These are phyloP conservation scores for Paecilomyces niveus DNA, from an alignment of 2,329 filamentous ascomycete genomes.

Conservation along the genomic window DNA sequence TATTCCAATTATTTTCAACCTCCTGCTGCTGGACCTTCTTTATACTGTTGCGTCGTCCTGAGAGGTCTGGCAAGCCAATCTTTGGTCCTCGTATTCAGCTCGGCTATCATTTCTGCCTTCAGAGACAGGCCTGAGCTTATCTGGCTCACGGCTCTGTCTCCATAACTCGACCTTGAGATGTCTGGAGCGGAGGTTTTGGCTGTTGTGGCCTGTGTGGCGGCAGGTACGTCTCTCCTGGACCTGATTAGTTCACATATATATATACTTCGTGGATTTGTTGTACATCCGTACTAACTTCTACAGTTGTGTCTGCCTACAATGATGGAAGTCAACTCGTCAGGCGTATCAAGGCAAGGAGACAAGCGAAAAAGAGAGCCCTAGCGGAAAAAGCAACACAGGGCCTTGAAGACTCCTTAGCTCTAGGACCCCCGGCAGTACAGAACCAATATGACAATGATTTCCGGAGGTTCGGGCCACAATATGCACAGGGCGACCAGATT, in stretches of 20 bases:
- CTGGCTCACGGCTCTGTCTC: neutral
- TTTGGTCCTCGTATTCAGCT: neutral
- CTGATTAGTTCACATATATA: neutral
- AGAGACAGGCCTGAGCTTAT: neutral
- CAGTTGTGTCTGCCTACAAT: constrained; percentile 25
- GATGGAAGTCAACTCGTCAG: constrained; percentile 22
- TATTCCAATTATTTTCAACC: neutral
- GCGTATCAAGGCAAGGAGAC: constrained; percentile 18
- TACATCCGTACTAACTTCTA: neutral
- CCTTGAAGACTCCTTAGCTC: constrained; percentile 28
- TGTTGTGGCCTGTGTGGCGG: constrained; percentile 16
- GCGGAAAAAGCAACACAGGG: constrained; percentile 14
- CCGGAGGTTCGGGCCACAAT: constrained; percentile 25
- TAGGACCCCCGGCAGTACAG: constrained; percentile 28
- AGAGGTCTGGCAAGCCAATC: neutral
- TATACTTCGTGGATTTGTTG: neutral
- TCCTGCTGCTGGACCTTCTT: neutral
- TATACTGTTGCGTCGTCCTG: neutral
- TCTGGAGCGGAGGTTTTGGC: constrained; percentile 15
- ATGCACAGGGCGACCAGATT: constrained; percentile 28
- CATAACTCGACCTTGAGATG: constrained; percentile 4
- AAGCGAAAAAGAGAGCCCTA: constrained; percentile 13
- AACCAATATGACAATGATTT: constrained; percentile 28
- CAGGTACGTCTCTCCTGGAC: constrained; percentile 8
- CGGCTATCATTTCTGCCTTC: neutral